Evolutionary conservation across 1,284 basidiomycete species (phyloP).

Genomic region (Xerocomus amazonicus): DNA sequence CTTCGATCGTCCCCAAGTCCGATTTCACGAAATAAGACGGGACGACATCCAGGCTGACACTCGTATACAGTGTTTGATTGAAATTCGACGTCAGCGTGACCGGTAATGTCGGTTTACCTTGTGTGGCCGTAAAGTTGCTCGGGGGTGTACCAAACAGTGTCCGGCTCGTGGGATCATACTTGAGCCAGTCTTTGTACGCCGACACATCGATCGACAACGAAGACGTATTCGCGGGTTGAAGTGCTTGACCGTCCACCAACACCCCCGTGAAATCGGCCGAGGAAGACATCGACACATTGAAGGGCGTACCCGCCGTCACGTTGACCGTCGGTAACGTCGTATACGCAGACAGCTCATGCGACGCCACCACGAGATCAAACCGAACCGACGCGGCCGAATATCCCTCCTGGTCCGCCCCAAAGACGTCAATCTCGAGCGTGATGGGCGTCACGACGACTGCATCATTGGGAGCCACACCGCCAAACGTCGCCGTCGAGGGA

Average conservation of each 20-base stretch:
- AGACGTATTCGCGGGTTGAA: conserved; percentile 52
- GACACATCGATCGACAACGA: conserved; percentile 56
- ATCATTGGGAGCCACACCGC: conserved; percentile 68
- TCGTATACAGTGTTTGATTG: conserved; percentile 64
- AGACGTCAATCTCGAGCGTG: conserved; percentile 51
- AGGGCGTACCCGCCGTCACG: conserved; percentile 50
- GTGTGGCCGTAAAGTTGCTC: conserved; percentile 28
- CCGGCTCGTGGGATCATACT: conserved; percentile 52
- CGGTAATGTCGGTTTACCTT: conserved; percentile 46
- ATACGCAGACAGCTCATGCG: conserved; percentile 58
- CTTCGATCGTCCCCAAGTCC: conserved; percentile 52
- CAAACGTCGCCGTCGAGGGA: conserved; percentile 65
- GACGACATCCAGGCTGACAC: conserved; percentile 59
- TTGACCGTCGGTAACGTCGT: conserved; percentile 60
- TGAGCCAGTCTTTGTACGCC: conserved; percentile 55
- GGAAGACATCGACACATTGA: conserved; percentile 58
- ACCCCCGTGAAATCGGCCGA: conserved; percentile 58
- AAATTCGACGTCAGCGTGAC: conserved; percentile 58
- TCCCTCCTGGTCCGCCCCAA: conserved; percentile 63
- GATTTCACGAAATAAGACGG: conserved; percentile 66
- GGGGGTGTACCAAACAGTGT: conserved; percentile 66
- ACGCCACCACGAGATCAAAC: conserved; percentile 59
- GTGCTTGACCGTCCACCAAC: conserved; percentile 54
- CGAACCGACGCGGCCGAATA: conserved; percentile 50
- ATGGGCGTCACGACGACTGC: conserved; percentile 38